Evolutionary conservation across 345 rosid species (phyloP).

Genomic region (Sisymbrium irio): DNA sequence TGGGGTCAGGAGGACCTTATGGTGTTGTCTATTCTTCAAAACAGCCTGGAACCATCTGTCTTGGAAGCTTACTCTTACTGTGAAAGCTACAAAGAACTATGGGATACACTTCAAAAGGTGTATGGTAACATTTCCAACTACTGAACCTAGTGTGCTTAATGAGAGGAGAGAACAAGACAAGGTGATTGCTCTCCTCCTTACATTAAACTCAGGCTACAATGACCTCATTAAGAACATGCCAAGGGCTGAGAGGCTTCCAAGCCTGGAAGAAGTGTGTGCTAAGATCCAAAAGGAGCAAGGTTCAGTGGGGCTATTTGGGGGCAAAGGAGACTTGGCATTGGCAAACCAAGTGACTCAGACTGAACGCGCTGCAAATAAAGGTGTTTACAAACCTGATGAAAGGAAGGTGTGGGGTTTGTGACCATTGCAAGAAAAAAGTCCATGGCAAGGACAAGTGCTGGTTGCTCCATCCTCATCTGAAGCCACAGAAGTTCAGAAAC

Average conservation of each 20-base stretch:
- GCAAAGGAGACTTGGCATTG: neutral
- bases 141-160: neutral
- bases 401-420: neutral
- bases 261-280: neutral
- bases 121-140: neutral
- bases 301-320: neutral
- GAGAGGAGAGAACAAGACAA: neutral
- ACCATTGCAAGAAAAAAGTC: no score
- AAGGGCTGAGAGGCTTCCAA: neutral
- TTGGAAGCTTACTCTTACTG: no score
- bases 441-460: no score
- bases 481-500: no score
- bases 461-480: no score
- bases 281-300: neutral
- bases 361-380: neutral
- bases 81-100: no score
- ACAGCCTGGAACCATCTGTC: no score
- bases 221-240: neutral
- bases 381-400: neutral
- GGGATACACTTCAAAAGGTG: no score
- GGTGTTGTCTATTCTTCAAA: no score
- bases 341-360: neutral
- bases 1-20: no score
- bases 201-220: neutral
- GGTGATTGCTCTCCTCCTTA: neutral